Conservation (phyloP, 2,329 filamentous ascomycete species). For the Colletotrichum coccodes region DNA sequence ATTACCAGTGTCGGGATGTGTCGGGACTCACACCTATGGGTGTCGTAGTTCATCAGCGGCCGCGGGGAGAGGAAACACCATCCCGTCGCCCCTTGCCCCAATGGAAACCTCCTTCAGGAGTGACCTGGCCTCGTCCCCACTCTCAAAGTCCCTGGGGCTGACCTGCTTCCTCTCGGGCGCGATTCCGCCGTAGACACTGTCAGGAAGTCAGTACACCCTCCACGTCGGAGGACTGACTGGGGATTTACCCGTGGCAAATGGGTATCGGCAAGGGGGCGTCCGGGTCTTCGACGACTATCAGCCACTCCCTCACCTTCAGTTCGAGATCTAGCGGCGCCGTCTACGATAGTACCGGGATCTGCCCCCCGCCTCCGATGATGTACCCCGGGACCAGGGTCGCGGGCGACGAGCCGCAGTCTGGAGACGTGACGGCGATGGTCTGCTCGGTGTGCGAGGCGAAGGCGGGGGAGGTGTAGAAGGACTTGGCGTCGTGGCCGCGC, state of each 20-base stretch:
- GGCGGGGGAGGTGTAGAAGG: constrained; percentile 48
- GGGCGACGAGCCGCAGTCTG: constrained; percentile 50
- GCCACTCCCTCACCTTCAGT: constrained; percentile 51
- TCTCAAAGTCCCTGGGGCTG: constrained; percentile 48
- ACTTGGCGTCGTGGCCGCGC: constrained; percentile 49
- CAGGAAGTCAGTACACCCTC: neutral
- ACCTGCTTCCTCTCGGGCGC: constrained; percentile 45
- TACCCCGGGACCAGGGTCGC: constrained; percentile 48
- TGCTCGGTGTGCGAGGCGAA: constrained; percentile 45
- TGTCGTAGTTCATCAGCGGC: constrained; percentile 60
- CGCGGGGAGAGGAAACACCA: constrained; percentile 53
- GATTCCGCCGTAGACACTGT: constrained; percentile 51
- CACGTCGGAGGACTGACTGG: too few relatives aligned
- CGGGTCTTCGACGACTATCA: constrained; percentile 58
- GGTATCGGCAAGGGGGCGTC: constrained; percentile 56
- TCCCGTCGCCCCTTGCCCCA: constrained; percentile 54
- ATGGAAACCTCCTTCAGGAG: constrained; percentile 55
- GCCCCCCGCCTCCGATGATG: constrained; percentile 49
- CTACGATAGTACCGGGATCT: constrained; percentile 54
- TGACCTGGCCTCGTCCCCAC: constrained; percentile 39
- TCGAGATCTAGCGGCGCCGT: constrained; percentile 41
- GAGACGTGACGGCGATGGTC: constrained; percentile 50
- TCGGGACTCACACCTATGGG: constrained; percentile 55
- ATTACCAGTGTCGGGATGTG: neutral
- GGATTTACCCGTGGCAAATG: constrained; percentile 54